Evolutionary conservation across 106 monocot species (phyloP), one percentile per base, ranked within the genome.

Genomic region (Dendrobium huoshanense): DNA sequence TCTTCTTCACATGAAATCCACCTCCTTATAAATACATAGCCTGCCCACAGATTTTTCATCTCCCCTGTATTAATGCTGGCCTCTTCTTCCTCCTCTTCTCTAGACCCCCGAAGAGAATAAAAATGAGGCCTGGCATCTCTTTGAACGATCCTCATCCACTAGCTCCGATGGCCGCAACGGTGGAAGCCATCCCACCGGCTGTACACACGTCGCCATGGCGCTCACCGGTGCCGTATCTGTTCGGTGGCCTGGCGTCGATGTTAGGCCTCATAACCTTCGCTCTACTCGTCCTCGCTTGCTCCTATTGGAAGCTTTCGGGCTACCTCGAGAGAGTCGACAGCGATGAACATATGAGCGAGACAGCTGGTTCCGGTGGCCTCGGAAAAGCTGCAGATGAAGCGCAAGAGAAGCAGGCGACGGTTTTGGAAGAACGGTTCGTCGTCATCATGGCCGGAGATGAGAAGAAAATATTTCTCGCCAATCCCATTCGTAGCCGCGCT

Each of bases 391-490:
- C 17, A n/a, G 80, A 24, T 54, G 37, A 9, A 48, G 64, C 43
- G 11, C 1, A 22, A 59, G 4, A 9, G 22, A 68, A 77, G 47
- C 48, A 79, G 5, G 13, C 77, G 41, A 2, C 41, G 68, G 68
- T 7, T 11, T 81, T 78, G 74, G 79, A 55, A 58, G 54, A 85
- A 19, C 73, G 77, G 10, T 33, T 86, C 41, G 89, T 82, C 4
- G 88, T 89, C 33, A 73, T 89, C 83, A 89, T 89, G 89, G 84
- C 86, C 3, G 89, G 89, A 4, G 84, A 89, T 1, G 68, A 79
- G 51, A 82, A 82, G 73, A 86, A 86, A 18, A 81, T 79, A 25
- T 89, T 84, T 74, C 29, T 89, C 45, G 89, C 89, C 64, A 82
- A 79, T 29, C 89, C 89, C 18, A 56, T 80, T 7, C 58, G 55